Evolutionary conservation across 345 rosid genomes (phyloP).

Genomic region (Pistacia integerrima): DNA sequence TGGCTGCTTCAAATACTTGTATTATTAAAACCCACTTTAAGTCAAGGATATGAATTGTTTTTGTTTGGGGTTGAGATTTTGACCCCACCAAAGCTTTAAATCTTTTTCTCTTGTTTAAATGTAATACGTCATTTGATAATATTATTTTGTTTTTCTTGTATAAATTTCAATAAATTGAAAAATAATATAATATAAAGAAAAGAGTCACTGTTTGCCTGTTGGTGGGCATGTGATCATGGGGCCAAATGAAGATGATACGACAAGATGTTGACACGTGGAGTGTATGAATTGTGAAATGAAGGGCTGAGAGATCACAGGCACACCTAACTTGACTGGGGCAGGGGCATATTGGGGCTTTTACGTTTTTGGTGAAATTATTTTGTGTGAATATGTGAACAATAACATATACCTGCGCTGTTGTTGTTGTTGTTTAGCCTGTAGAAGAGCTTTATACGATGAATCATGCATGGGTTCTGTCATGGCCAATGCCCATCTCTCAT

Average conservation of each 20-base stretch:
- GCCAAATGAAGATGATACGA: not conserved
- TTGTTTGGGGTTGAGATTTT: not conserved
- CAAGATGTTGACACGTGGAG: slow-evolving; percentile 17
- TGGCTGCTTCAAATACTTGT: slow-evolving; percentile 4
- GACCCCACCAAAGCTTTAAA: not conserved
- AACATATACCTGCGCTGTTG: too few relatives aligned
- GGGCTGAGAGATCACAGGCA: not conserved
- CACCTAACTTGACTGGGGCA: not conserved
- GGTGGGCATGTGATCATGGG: slow-evolving; percentile 8
- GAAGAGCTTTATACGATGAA: not conserved
- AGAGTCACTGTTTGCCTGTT: not conserved
- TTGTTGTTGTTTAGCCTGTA: not conserved
- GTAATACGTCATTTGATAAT: not conserved
- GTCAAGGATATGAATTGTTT: not conserved
- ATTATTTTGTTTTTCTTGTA: not conserved
- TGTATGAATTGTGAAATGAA: not conserved
- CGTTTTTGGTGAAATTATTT: not conserved
- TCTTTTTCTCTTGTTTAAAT: too few relatives aligned
- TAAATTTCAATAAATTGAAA: too few relatives aligned
- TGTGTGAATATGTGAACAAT: not conserved
- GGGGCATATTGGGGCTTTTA: not conserved
- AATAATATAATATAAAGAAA: not conserved
- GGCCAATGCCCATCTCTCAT: not conserved
- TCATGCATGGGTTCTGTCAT: slow-evolving; percentile 4
- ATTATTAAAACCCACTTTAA: not conserved